phyloP scores from a whole-genome alignment of 225 moss, liverwort and hornwort genomes.

The Straminergon stramineum region DNA sequence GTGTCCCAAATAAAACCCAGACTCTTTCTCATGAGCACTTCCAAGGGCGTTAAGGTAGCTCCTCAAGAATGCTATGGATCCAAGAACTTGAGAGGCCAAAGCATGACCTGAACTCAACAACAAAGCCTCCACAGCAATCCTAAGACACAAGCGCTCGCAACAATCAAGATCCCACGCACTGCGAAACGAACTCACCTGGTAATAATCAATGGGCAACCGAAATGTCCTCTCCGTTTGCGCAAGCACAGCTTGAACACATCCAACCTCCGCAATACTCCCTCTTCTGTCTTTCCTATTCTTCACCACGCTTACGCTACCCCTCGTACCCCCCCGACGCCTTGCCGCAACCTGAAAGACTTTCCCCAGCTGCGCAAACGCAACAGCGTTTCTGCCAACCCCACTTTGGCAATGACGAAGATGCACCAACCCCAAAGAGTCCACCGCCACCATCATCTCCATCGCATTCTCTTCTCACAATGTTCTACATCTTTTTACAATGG shows the following conservation, averaged over 20 bases:
- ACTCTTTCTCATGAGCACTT: not conserved
- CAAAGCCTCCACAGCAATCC: not conserved
- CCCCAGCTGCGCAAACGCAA: not conserved
- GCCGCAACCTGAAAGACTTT: not conserved
- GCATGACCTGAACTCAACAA: not conserved
- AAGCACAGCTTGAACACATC: conserved; percentile 25
- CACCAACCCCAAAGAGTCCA: not conserved
- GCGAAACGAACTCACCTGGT: conserved; percentile 44
- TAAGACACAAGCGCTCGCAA: not conserved
- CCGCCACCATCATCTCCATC: conserved; percentile 17
- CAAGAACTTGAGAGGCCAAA: not conserved
- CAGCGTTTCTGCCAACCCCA: not conserved
- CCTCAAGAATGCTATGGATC: not conserved
- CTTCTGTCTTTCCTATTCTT: not conserved
- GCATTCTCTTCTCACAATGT: not conserved
- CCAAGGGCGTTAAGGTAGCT: not conserved
- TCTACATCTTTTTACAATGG: not conserved
- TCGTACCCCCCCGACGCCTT: not conserved
- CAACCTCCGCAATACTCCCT: not conserved
- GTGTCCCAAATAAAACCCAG: not conserved
- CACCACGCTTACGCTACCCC: not conserved
- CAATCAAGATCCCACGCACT: not conserved
- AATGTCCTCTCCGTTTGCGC: conserved; percentile 64
- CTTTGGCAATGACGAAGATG: conserved; percentile 1
- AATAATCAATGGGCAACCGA: conserved; percentile 79